phyloP scores from a whole-genome alignment of 495 filamentous ascomycete genomes.

The Choiromyces venosus region DNA sequence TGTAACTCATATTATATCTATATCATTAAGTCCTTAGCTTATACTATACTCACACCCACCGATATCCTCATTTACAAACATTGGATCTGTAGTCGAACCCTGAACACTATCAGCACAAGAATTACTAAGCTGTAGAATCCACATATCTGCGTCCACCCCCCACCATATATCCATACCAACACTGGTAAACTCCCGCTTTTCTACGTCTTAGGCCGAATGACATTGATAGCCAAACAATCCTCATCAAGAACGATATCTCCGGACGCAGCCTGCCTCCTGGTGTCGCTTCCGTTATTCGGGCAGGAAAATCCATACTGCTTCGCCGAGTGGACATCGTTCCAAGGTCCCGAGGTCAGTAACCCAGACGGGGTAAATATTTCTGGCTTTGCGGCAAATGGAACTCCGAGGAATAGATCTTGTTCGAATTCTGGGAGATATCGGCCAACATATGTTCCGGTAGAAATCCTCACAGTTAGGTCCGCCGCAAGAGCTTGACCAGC shows the following conservation, averaged over 20 bases:
- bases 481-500: background rate
- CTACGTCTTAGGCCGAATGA: slow-evolving; percentile 40
- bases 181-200: slow-evolving; percentile 43
- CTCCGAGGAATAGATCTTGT: slow-evolving; percentile 54
- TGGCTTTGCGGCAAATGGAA: slow-evolving; percentile 50
- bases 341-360: slow-evolving; percentile 5
- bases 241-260: slow-evolving; percentile 40
- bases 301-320: slow-evolving; percentile 44
- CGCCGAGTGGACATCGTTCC: slow-evolving; percentile 43
- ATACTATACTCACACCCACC: too few relatives aligned
- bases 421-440: slow-evolving; percentile 44
- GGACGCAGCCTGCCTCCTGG: slow-evolving; percentile 47
- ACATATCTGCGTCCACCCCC: slow-evolving; percentile 49
- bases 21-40: background rate
- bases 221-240: slow-evolving; percentile 46
- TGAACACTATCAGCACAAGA: background rate
- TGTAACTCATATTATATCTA: slow-evolving; percentile 53
- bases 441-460: slow-evolving; percentile 38
- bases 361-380: slow-evolving; percentile 45
- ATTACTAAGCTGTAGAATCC: background rate
- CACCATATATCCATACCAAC: slow-evolving; percentile 58
- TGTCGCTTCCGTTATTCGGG: slow-evolving; percentile 47
- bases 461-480: slow-evolving; percentile 8
- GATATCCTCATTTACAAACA: slow-evolving; percentile 10
- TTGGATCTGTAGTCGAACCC: slow-evolving; percentile 49